These are phyloP conservation scores for Anaeromyces robustus DNA, from an alignment of 192 early-diverging fungal genomes.

Conservation along the genomic window DNA sequence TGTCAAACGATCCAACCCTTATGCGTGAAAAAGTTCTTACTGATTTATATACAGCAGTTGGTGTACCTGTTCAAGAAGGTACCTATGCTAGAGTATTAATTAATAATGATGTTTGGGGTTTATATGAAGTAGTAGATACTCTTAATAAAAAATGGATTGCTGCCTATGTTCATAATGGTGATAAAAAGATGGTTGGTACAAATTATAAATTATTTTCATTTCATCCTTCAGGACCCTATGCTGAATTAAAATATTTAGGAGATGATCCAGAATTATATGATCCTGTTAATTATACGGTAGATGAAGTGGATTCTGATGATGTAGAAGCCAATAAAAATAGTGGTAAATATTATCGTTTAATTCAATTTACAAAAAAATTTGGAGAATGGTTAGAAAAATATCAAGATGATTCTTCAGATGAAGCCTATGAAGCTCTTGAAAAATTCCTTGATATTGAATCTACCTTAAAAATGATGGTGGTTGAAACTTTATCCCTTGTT, in stretches of 20 bases:
- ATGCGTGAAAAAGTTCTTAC: not conserved
- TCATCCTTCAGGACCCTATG: not conserved
- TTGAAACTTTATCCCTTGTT: not conserved
- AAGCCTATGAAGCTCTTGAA: not conserved
- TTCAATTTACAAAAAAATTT: not conserved
- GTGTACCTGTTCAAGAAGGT: not conserved
- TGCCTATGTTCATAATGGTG: not conserved
- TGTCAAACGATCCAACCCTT: not conserved
- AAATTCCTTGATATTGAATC: not conserved
- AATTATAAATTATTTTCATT: not conserved
- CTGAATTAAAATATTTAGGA: not conserved
- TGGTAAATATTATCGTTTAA: not conserved
- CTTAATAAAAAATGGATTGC: not conserved
- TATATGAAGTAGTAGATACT: not conserved
- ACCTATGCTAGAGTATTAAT: not conserved
- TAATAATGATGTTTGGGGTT: not conserved
- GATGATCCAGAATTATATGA: not conserved
- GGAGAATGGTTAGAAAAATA: not conserved
- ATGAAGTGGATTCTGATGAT: not conserved
- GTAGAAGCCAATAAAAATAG: no score
- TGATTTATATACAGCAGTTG: not conserved
- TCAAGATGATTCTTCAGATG: not conserved
- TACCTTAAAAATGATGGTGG: not conserved
- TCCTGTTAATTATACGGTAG: not conserved
- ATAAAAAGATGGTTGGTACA: not conserved